Evolutionary conservation across 345 rosid species (phyloP), one percentile per base, ranked within the genome.

Genomic region (Ceriops tagal): DNA sequence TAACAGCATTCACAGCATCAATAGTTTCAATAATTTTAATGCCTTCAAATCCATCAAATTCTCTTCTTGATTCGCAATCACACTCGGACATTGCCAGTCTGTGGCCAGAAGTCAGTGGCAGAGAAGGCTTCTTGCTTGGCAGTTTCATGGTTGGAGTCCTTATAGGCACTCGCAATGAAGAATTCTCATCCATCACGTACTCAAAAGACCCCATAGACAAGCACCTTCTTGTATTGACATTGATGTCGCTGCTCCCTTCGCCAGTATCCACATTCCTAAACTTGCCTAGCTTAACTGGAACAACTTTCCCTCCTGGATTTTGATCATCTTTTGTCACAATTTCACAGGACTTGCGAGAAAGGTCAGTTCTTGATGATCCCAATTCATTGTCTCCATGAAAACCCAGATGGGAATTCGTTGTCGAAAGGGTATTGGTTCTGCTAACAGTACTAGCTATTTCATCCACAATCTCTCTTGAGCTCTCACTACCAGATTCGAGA

Each of bases 151-250:
- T 67, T 1, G 88, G 81, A 56, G 87, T 80, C 72, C 81, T 77
- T 52, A 96, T 84, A 22, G 97, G 90, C 39, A 96, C 99, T 76
- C 84, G 85, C 85, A 96, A 80, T 49, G 75, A 68, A 19, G 92
- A 80, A 60, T 82, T 82, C 70, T 89, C 93, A 60, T 92, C 96
- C 96, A 92, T 83, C 27, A 92, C 89, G 67, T 96, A 96, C 88
- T 90, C 96, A 71, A 86, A 92, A n/a, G 97, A 90, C 22, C 96
- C 99, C 99, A 95, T 92, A 13, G 99, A 95, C 55, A 84, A 88
- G 71, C 99, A 95, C 68, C 98, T 90, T 71, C 99, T 83, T 13
- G 81, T 81, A 64, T 83, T 96, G 46, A 83, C 77, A 68, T 73
- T 87, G 24, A 71, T 78, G 49, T 61, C 76, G 70, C 85, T 79